Conservation (phyloP, 208 protist genomes). For the Leishmania lainsoni region DNA sequence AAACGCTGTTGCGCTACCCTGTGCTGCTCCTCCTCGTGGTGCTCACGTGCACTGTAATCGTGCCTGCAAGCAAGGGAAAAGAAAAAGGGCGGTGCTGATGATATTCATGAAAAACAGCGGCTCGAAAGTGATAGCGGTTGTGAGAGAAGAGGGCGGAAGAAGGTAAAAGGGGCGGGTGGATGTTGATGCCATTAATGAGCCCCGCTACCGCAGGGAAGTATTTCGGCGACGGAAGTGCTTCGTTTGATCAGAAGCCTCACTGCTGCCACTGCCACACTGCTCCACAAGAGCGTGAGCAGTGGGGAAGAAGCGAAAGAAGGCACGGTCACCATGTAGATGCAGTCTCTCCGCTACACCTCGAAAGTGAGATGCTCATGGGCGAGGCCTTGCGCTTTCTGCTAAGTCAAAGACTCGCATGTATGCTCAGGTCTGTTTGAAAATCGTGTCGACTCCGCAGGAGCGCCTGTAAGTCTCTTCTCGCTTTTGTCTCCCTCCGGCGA, state of each 20-base stretch:
- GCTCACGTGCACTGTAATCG: background rate
- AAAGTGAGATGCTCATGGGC: background rate
- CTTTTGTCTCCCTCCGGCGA: background rate
- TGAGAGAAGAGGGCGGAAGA: background rate
- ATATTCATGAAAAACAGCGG: background rate
- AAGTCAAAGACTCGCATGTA: background rate
- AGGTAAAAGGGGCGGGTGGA: background rate
- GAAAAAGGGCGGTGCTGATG: background rate
- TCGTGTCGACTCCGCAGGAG: background rate
- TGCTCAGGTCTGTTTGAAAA: background rate
- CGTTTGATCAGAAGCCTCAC: background rate
- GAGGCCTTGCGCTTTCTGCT: background rate
- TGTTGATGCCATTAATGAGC: background rate
- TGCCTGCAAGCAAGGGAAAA: background rate
- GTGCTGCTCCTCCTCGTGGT: background rate
- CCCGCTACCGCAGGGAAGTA: background rate
- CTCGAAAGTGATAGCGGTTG: background rate
- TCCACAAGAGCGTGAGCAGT: background rate
- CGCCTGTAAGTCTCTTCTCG: background rate
- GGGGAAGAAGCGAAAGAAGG: background rate
- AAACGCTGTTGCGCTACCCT: background rate
- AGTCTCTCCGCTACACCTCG: too few relatives aligned
- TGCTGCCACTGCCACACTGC: background rate
- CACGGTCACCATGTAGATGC: background rate
- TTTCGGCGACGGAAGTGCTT: background rate